phyloP scores from a whole-genome alignment of 495 filamentous ascomycete genomes.

The Echria macrotheca region DNA sequence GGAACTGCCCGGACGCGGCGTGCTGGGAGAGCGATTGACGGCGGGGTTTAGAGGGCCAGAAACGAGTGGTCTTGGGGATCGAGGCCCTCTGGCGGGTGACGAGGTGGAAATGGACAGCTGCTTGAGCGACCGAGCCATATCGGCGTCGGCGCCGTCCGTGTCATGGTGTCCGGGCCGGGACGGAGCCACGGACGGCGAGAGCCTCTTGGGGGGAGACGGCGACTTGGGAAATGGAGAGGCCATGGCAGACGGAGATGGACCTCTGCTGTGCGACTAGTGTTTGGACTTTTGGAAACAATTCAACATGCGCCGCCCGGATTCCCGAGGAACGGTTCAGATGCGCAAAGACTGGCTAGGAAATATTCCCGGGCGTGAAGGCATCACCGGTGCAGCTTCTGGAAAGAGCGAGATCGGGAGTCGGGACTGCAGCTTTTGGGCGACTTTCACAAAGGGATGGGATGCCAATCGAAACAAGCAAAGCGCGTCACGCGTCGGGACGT shows the following conservation, averaged over 20 bases:
- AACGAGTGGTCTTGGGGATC: conserved; percentile 16
- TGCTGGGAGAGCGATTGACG: conserved; percentile 24
- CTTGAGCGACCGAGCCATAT: conserved; percentile 37
- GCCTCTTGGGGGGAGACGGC: conserved; percentile 7
- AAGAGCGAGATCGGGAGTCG: too few species aligned
- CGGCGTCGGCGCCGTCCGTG: conserved; percentile 17
- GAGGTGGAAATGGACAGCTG: conserved; percentile 34
- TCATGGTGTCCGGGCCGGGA: conserved; percentile 13
- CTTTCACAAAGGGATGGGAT: conserved; percentile 2
- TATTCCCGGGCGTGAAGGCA: conserved; percentile 18
- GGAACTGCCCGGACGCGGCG: conserved; percentile 32
- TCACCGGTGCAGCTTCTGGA: conserved; percentile 6
- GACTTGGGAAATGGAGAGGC: conserved; percentile 1
- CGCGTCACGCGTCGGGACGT: conserved; percentile 26
- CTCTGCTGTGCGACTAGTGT: not conserved
- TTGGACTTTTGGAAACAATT: not conserved
- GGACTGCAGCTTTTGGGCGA: conserved; percentile 7
- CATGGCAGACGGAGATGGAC: not conserved
- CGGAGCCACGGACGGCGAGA: conserved; percentile 14
- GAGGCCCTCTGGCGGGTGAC: conserved; percentile 21
- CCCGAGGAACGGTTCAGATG: too few species aligned
- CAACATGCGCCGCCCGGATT: too few species aligned
- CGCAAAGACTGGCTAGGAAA: too few species aligned
- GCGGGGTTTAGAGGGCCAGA: conserved; percentile 22
- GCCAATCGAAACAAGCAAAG: conserved; percentile 3